phyloP scores from a whole-genome alignment of 2,329 filamentous ascomycete genomes.

The Cercospora nicotianae region DNA sequence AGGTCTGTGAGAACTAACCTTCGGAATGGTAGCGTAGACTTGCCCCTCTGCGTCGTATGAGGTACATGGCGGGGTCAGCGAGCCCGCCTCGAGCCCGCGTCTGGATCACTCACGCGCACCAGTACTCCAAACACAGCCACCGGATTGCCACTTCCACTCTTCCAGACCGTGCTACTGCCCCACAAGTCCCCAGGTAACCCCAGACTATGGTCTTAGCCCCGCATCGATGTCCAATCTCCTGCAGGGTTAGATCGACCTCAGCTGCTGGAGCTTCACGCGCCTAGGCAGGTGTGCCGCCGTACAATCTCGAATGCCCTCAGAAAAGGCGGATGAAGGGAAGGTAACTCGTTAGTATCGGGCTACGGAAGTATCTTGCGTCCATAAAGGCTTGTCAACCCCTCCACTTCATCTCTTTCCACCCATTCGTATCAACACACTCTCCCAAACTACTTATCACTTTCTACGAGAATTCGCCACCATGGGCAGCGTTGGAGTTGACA shows the following conservation, averaged over 20 bases:
- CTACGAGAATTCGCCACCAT: constrained; percentile 16
- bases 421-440: background rate
- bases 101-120: background rate
- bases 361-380: background rate
- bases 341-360: background rate
- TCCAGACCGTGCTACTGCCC: background rate
- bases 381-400: constrained; percentile 6
- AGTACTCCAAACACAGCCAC: background rate
- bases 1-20: background rate
- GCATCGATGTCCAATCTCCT: background rate
- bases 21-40: background rate
- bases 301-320: background rate
- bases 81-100: background rate
- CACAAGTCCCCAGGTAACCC: constrained; percentile 12
- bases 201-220: constrained; percentile 8
- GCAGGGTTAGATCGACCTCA: background rate
- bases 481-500: constrained; percentile 25
- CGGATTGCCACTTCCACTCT: background rate
- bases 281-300: constrained; percentile 13
- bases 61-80: background rate
- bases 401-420: background rate
- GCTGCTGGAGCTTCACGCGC: constrained; percentile 1
- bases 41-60: constrained; percentile 1
- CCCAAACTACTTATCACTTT: background rate
- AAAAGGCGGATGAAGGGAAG: constrained; percentile 14